phyloP scores from a whole-genome alignment of 805 yeast genomes.

The Ogataea paraovalis region DNA sequence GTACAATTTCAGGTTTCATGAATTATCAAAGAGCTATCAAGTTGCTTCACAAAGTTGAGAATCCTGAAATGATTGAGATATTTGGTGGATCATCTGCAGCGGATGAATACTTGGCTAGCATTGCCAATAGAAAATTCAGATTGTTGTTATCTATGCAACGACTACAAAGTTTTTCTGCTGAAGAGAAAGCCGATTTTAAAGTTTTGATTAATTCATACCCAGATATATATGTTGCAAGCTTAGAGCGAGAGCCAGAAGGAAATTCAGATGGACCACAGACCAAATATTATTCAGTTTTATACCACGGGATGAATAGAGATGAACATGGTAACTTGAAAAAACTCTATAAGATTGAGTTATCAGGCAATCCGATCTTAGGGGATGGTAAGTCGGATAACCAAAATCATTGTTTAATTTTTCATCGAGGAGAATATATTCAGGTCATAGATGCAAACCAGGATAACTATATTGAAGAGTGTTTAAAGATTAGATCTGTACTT shows the following conservation, averaged over 20 bases:
- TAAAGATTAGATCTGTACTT: slow-evolving; percentile 81
- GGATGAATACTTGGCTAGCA: slow-evolving; percentile 63
- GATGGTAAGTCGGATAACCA: slow-evolving; percentile 97
- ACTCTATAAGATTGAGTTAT: slow-evolving; percentile 63
- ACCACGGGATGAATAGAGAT: slow-evolving; percentile 54
- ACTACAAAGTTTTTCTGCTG: slow-evolving; percentile 55
- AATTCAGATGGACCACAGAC: slow-evolving; percentile 30
- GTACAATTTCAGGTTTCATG: slow-evolving; percentile 82
- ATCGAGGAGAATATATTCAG: slow-evolving; percentile 92
- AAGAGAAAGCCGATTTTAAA: slow-evolving; percentile 66
- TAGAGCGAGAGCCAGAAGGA: slow-evolving; percentile 43
- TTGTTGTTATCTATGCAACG: slow-evolving; percentile 88
- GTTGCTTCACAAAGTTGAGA: slow-evolving; percentile 64
- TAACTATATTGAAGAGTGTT: slow-evolving; percentile 89
- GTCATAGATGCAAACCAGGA: slow-evolving; percentile 96
- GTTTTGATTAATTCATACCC: slow-evolving; percentile 72
- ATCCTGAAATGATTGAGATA: slow-evolving; percentile 44
- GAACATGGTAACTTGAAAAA: slow-evolving; percentile 44
- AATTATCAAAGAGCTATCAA: slow-evolving; percentile 74
- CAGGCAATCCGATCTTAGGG: slow-evolving; percentile 90
- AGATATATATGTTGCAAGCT: slow-evolving; percentile 50
- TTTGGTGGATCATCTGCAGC: slow-evolving; percentile 39
- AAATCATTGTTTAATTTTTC: slow-evolving; percentile 79
- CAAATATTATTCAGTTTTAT: slow-evolving; percentile 60
- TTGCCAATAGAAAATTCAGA: slow-evolving; percentile 78